phyloP scores from a whole-genome alignment of 2,329 filamentous ascomycete species.

The Incumbomyces delicatus region DNA sequence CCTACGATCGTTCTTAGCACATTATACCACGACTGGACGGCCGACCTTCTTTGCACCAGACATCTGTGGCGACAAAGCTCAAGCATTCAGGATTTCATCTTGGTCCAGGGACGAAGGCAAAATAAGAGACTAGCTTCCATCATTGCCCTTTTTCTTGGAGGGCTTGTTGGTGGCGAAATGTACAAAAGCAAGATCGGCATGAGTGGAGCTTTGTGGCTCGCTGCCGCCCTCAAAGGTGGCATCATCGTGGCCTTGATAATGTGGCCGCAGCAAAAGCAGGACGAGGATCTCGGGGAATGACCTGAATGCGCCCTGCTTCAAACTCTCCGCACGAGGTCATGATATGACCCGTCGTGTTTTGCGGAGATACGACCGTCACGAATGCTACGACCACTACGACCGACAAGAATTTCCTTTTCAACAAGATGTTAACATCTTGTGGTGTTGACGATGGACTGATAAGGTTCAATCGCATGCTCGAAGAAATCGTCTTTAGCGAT shows the following conservation, averaged over 20 bases:
- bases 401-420: too few relatives aligned
- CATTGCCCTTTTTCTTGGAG: constrained; percentile 30
- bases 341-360: too few relatives aligned
- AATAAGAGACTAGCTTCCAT: constrained; percentile 27
- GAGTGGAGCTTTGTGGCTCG: constrained; percentile 34
- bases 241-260: constrained; percentile 30
- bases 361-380: too few relatives aligned
- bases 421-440: too few relatives aligned
- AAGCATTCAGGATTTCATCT: constrained; percentile 27
- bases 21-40: constrained; percentile 37
- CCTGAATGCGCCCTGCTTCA: too few relatives aligned
- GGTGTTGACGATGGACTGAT: too few relatives aligned
- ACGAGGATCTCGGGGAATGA: not conserved
- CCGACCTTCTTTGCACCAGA: constrained; percentile 28
- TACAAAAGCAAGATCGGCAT: constrained; percentile 33
- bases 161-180: constrained; percentile 34
- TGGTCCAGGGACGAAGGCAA: constrained; percentile 13
- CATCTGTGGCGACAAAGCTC: constrained; percentile 28
- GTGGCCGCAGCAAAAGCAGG: constrained; percentile 24
- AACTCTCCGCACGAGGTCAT: too few relatives aligned
- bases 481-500: too few relatives aligned
- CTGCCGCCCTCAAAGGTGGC: constrained; percentile 31
- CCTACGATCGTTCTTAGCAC: constrained; percentile 39
- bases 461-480: too few relatives aligned
- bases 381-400: too few relatives aligned